Conservation (phyloP, 306 rosid genomes). For the Hippophae rhamnoides region DNA sequence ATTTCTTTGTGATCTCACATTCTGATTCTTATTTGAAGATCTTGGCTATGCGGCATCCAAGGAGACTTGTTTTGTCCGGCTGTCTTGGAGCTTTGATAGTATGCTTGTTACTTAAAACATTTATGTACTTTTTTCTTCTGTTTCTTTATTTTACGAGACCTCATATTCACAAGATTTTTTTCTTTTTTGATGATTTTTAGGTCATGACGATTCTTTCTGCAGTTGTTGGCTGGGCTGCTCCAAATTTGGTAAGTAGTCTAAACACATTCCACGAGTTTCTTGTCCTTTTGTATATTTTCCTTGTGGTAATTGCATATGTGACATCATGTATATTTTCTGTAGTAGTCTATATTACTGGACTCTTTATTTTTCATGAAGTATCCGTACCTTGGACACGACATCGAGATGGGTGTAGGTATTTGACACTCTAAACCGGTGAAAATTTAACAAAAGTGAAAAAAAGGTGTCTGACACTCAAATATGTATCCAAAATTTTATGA, state of each 20-base stretch:
- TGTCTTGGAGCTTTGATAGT: conserved; percentile 79
- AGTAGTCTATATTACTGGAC: too few species aligned
- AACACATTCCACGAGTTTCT: neutral
- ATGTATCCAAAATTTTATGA: too few species aligned
- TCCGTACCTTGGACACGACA: too few species aligned
- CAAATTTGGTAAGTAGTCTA: conserved; percentile 57
- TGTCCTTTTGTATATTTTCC: conserved; percentile 3
- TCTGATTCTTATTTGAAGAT: conserved; percentile 43
- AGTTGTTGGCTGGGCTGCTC: conserved; percentile 96
- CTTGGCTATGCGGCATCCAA: conserved; percentile 90
- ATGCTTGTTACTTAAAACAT: conserved; percentile 22
- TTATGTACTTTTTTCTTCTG: neutral
- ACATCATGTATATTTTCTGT: too few species aligned
- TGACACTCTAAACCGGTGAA: too few species aligned
- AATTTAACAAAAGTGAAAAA: too few species aligned
- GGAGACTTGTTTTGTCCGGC: conserved; percentile 77
- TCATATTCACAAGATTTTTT: conserved; percentile 5
- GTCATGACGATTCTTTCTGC: conserved; percentile 94
- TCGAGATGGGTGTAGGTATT: too few species aligned
- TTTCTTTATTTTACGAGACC: neutral
- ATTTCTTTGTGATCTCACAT: conserved; percentile 12
- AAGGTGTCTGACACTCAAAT: too few species aligned
- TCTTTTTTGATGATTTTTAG: conserved; percentile 26
- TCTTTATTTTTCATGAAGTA: too few species aligned
- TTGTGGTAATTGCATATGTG: neutral